phyloP scores from a whole-genome alignment of 2,329 filamentous ascomycete genomes.

The Thelonectria olida region DNA sequence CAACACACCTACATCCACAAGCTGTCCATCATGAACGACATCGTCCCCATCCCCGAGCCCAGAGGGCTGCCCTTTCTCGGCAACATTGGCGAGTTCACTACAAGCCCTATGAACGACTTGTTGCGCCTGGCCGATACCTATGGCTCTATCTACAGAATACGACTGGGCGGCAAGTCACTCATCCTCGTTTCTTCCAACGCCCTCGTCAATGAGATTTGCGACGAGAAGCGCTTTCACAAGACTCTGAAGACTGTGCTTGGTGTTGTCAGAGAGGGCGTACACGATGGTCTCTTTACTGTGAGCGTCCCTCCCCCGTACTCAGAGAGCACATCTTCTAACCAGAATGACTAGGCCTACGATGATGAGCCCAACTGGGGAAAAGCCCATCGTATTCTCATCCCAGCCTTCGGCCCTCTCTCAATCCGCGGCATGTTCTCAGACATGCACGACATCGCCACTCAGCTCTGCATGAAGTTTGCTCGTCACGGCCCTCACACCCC shows the following conservation, averaged over 20 bases:
- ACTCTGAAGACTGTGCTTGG: slow-evolving; percentile 57
- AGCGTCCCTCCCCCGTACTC: slow-evolving; percentile 16
- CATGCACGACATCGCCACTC: slow-evolving; percentile 73
- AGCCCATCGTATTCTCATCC: slow-evolving; percentile 72
- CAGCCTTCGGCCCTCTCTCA: slow-evolving; percentile 74
- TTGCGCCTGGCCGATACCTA: slow-evolving; percentile 69
- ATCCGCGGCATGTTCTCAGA: slow-evolving; percentile 76
- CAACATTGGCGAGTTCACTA: slow-evolving; percentile 71
- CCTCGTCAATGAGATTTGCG: slow-evolving; percentile 70
- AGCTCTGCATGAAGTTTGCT: slow-evolving; percentile 75
- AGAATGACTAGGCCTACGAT: slow-evolving; percentile 48
- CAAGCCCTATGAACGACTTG: slow-evolving; percentile 65
- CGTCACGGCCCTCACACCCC: slow-evolving; percentile 65
- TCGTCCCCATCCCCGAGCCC: slow-evolving; percentile 68
- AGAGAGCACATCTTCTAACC: slow-evolving; percentile 17
- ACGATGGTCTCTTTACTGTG: slow-evolving; percentile 75
- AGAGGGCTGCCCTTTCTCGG: slow-evolving; percentile 72
- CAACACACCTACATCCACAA: too few relatives aligned
- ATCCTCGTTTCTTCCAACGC: slow-evolving; percentile 62
- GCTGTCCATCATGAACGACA: slow-evolving; percentile 47
- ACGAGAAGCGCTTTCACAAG: slow-evolving; percentile 74
- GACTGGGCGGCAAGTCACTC: slow-evolving; percentile 21
- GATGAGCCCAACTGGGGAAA: slow-evolving; percentile 72
- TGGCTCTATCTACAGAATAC: slow-evolving; percentile 46
- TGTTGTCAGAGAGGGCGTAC: slow-evolving; percentile 67